Base-by-base conservation (phyloP, 805 yeast genomes). In the Saccharomycopsis malanga region DNA sequence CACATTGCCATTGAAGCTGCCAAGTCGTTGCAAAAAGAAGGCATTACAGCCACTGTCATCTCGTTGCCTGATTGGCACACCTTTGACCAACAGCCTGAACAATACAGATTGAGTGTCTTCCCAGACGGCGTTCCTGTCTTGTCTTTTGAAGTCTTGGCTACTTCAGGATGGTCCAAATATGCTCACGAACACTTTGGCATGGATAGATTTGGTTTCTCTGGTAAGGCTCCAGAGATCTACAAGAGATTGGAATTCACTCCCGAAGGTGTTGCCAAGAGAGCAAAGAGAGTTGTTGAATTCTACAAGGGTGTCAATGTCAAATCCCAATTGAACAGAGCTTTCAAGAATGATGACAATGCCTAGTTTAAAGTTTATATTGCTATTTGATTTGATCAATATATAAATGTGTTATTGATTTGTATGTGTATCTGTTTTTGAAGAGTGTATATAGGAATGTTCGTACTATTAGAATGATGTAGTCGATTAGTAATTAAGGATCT, bases 171-270 rank as follows among this genome's bases (percentile, higher is more conserved):
- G 98, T 73, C 82, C 60, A 85, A 81, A 70, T 93, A 88, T 75
- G 79, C 97, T 51, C 98, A 93, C 73, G 94, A 85, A 74, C 95
- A 88, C 69, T 87, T 91, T 61, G 96, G 97, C 71, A 75, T 93
- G 63, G 80, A 87, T 79, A 80, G 87, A 73, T 93, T 93, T 65
- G 98, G 98, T 77, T 93, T 89, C 53, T 88, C 97, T 52, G 98
- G 95, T 66, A 84, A 86, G 67, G 93, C 83, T 63, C 68, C 70
- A 50, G 87, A 84, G 54, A 76, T 91, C 53, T 93, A 81, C 82
- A 78, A 86, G 69, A 71, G 62, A 73, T 86, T 91, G 59, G 96
- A 77, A 57, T 93, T 93, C 76, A 88, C 95, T 48, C 83, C 91
- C 54, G 96, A 87, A 66, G 96, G 95, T 57, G 74, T 93, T 67